Percentiles rank a stretch among this genome's conserved stretches.
Conservation (phyloP, 345 rosid genomes). For the Populus ilicifolia region DNA sequence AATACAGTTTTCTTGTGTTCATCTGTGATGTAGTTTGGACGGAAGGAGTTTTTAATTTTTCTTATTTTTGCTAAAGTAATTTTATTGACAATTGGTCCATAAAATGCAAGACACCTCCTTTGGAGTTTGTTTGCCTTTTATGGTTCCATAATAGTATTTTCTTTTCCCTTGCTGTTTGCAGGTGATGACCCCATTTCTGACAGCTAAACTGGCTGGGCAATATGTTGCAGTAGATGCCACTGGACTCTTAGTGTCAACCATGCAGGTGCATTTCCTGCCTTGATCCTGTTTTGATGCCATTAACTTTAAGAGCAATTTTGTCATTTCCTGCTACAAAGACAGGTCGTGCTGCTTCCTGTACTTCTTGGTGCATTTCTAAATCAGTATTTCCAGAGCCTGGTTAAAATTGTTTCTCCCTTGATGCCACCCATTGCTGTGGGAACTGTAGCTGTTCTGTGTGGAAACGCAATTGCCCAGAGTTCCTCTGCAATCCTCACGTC, state of each 20-base stretch:
- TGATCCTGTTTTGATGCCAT: neutral
- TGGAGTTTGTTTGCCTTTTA: neutral
- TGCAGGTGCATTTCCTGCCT: slow-evolving; percentile 49
- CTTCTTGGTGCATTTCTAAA: slow-evolving; percentile 32
- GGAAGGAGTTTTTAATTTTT: neutral
- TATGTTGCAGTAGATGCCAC: slow-evolving; percentile 79
- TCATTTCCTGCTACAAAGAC: slow-evolving; percentile 2
- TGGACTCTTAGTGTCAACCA: slow-evolving; percentile 62
- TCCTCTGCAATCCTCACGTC: slow-evolving; percentile 71
- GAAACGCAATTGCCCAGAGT: slow-evolving; percentile 73
- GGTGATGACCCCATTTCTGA: slow-evolving; percentile 88
- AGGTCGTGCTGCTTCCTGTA: slow-evolving; percentile 92
- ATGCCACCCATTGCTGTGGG: slow-evolving; percentile 84
- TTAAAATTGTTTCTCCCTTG: slow-evolving; percentile 68
- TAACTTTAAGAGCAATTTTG: neutral
- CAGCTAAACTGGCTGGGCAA: slow-evolving; percentile 80
- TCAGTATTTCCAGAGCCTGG: slow-evolving; percentile 65
- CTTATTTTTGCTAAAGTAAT: neutral
- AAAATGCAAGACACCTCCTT: neutral
- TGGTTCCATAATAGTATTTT: neutral
- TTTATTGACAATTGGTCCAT: neutral
- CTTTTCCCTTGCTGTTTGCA: slow-evolving; percentile 26
- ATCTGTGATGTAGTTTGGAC: neutral
- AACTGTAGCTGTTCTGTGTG: slow-evolving; percentile 75
- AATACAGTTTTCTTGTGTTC: neutral